Evolutionary conservation across 345 rosid species (phyloP).

Genomic region (Salix exigua): DNA sequence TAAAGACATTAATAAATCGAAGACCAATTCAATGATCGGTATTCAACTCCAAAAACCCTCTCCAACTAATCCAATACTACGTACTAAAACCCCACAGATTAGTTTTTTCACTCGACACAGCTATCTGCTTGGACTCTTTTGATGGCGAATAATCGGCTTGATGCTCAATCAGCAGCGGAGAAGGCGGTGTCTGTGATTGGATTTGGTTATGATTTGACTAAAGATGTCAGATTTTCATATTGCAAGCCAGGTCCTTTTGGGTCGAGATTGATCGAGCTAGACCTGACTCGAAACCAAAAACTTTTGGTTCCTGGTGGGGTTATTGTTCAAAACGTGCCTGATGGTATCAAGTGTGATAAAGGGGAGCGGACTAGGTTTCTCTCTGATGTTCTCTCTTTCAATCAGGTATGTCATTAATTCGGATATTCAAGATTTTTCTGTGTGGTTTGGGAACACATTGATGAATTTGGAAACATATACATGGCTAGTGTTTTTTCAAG

Average conservation of each 20-base stretch:
- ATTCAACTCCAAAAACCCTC: not conserved
- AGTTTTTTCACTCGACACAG: not conserved
- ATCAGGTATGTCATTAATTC: conserved; percentile 44
- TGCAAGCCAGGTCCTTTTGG: conserved; percentile 51
- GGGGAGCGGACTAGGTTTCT: conserved; percentile 83
- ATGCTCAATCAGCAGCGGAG: conserved; percentile 75
- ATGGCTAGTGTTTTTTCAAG: not conserved
- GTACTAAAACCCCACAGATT: not conserved
- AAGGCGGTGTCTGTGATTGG: conserved; percentile 86
- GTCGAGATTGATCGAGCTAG: conserved; percentile 57
- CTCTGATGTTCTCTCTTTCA: conserved; percentile 80
- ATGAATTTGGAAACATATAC: not conserved
- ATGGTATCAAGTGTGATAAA: conserved; percentile 81
- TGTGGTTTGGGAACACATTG: not conserved
- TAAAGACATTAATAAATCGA: not conserved
- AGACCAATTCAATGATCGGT: not conserved
- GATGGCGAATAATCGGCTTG: conserved; percentile 50
- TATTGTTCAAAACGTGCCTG: conserved; percentile 56
- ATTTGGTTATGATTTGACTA: conserved; percentile 62
- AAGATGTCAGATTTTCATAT: conserved; percentile 54
- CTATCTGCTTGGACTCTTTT: not conserved
- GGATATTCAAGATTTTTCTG: not conserved
- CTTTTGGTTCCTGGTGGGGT: conserved; percentile 69
- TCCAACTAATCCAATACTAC: not conserved
- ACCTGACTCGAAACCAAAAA: conserved; percentile 41